Evolutionary conservation across 2,329 filamentous ascomycete genomes (phyloP).

Genomic region (Pseudopithomyces maydicus): DNA sequence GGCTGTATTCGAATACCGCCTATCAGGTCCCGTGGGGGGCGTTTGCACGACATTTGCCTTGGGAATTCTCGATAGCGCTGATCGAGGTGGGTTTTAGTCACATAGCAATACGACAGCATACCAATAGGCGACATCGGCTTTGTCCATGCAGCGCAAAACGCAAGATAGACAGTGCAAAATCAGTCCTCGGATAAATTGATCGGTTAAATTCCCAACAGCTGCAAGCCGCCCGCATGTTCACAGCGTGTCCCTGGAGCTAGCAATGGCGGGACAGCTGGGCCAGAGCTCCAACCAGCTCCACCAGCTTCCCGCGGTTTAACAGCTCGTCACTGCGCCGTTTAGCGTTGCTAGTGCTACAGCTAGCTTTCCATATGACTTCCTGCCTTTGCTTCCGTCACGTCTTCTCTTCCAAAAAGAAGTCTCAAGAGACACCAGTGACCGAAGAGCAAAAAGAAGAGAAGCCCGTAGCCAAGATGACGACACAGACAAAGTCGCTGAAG

Average conservation of each 20-base stretch:
- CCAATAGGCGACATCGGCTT: constrained; percentile 28
- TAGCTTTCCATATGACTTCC: constrained; percentile 19
- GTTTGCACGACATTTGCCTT: constrained; percentile 3
- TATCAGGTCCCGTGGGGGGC: constrained; percentile 7
- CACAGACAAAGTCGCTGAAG: constrained; percentile 37
- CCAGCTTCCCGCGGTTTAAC: constrained; percentile 15
- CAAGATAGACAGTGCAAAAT: constrained; percentile 22
- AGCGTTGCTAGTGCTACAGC: constrained; percentile 11
- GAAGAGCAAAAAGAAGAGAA: constrained; percentile 14
- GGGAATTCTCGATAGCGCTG: neutral
- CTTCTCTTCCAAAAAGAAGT: constrained; percentile 18
- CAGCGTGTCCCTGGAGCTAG: constrained; percentile 21
- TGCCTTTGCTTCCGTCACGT: constrained; percentile 23
- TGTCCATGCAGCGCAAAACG: constrained; percentile 18
- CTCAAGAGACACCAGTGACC: constrained; percentile 9
- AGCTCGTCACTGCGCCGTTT: constrained; percentile 29
- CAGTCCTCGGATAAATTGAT: constrained; percentile 40
- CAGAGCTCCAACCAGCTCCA: constrained; percentile 28
- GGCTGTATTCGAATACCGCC: neutral
- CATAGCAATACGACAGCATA: constrained; percentile 19
- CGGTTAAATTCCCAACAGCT: constrained; percentile 36
- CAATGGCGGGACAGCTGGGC: constrained; percentile 29
- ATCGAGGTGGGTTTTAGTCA: constrained; percentile 17
- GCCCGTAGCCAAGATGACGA: constrained; percentile 28
- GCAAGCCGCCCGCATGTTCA: constrained; percentile 26